Evolutionary conservation across 345 rosid species (phyloP), one percentile per base, ranked within the genome.

Genomic region (Microcos paniculata): DNA sequence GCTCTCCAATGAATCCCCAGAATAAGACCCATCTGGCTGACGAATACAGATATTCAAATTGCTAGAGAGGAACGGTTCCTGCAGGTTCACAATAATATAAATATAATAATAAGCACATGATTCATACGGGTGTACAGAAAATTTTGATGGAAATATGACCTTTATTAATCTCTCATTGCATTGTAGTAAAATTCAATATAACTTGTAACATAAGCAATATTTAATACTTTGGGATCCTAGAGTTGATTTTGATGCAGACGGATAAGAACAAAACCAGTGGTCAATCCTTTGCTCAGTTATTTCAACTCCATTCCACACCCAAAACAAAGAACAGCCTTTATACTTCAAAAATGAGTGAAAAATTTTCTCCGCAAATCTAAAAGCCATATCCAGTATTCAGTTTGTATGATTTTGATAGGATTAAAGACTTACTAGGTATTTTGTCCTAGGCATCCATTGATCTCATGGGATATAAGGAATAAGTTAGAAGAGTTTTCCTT

Each of bases 11-110:
- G 82, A 76, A 81, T 91, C 94, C 79, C 85, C 91, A 21, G 86
- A 72, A 75, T 90, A 92, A 24, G 96, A 94, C 33, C 97, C 94
- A 78, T 92, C 96, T 4, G 94, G 83, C 81, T 90, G 93, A 79
- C 92, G 88, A 70, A 87, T 78, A 73, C 79, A 80, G 62, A 87
- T 83, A 82, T 92, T 90, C 88, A 90, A 85, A 79, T 89, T 94
- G 80, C 90, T 85, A 23, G 97, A 86, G 45, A 87, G 82, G 40
- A 83, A 78, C 28, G 81, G 80, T 31, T 92, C 97, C 97, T 92
- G 89, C 76, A 85, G 18, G 79, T 80, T 42, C 76, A 70, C 24
- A 76, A 51, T 70, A 35, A 55, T 28, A 23, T 64, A 62, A 51
- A 42, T 23, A 68, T 6, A 16, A 55, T 43, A 35, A 35, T n/a